Percentiles rank a stretch among this genome's conserved stretches.
Evolutionary conservation across 352 stramenopile genomes (phyloP).

Genomic region (Thalassiosira hispida): DNA sequence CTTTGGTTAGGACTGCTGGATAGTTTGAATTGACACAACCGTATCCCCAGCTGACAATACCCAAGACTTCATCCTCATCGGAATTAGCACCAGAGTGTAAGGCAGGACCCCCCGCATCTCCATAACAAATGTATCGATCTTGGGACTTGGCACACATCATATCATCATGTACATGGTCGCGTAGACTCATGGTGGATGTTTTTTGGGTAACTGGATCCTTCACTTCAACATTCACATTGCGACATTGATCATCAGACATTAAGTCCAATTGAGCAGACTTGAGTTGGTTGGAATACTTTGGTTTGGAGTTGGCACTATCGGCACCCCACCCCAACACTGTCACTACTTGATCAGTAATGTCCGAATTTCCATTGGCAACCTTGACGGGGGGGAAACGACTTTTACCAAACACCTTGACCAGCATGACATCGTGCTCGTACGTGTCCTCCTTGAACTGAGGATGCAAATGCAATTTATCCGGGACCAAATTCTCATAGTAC

Average conservation of each 20-base stretch:
- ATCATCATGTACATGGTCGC: slow-evolving; percentile 50
- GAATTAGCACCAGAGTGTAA: slow-evolving; percentile 27
- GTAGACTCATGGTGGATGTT: not conserved
- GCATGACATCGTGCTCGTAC: slow-evolving; percentile 57
- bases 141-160: slow-evolving; percentile 64
- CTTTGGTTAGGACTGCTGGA: slow-evolving; percentile 42
- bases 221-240: slow-evolving; percentile 17
- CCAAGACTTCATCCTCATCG: slow-evolving; percentile 50
- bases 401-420: slow-evolving; percentile 53
- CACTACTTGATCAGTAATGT: not conserved
- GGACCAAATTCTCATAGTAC: slow-evolving; percentile 49
- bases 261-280: slow-evolving; percentile 39
- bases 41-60: slow-evolving; percentile 55
- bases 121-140: slow-evolving; percentile 52
- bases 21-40: slow-evolving; percentile 49
- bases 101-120: slow-evolving; percentile 61
- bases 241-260: slow-evolving; percentile 56
- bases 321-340: slow-evolving; percentile 65
- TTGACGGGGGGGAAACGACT: slow-evolving; percentile 26
- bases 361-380: slow-evolving; percentile 2
- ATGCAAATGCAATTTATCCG: slow-evolving; percentile 40
- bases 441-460: slow-evolving; percentile 40
- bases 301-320: not conserved
- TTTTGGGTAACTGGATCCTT: slow-evolving; percentile 2
- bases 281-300: slow-evolving; percentile 30